Conservation (phyloP, 2,329 filamentous ascomycete genomes). For the Fusarium acutatum region DNA sequence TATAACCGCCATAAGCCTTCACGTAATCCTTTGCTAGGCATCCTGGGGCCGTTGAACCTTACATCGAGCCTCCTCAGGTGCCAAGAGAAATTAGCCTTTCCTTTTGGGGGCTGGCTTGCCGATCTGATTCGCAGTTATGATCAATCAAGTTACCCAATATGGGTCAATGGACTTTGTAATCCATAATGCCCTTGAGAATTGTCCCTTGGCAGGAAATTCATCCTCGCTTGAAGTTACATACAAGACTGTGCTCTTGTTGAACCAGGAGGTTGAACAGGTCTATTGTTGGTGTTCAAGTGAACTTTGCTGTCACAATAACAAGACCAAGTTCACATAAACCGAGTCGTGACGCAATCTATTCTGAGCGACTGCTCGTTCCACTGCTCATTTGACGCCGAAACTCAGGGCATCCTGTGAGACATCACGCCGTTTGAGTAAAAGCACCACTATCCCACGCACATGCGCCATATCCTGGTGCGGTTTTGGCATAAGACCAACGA, state of each 20-base stretch:
- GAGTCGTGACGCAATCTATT: slow-evolving; percentile 41
- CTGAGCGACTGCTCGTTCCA: background rate
- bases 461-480: slow-evolving; percentile 17
- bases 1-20: slow-evolving; percentile 23
- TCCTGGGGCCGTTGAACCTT: slow-evolving; percentile 22
- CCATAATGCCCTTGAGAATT: slow-evolving; percentile 2
- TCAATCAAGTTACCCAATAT: slow-evolving; percentile 33
- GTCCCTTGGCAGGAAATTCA: background rate
- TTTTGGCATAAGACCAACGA: slow-evolving; percentile 17
- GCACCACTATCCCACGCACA: slow-evolving; percentile 29
- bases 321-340: background rate
- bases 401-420: slow-evolving; percentile 6
- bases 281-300: slow-evolving; percentile 12
- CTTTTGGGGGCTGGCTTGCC: slow-evolving; percentile 34
- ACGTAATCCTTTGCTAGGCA: slow-evolving; percentile 17
- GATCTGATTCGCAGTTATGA: slow-evolving; percentile 29
- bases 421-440: slow-evolving; percentile 11
- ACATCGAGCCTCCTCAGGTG: slow-evolving; percentile 10
- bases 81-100: slow-evolving; percentile 25
- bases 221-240: background rate
- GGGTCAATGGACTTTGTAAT: slow-evolving; percentile 18
- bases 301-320: background rate
- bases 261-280: background rate
- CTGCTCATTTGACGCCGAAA: slow-evolving; percentile 20
- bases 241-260: background rate